These are phyloP conservation scores for Mrakia blollopis DNA, from an alignment of 768 basidiomycete species.

Conservation along the genomic window DNA sequence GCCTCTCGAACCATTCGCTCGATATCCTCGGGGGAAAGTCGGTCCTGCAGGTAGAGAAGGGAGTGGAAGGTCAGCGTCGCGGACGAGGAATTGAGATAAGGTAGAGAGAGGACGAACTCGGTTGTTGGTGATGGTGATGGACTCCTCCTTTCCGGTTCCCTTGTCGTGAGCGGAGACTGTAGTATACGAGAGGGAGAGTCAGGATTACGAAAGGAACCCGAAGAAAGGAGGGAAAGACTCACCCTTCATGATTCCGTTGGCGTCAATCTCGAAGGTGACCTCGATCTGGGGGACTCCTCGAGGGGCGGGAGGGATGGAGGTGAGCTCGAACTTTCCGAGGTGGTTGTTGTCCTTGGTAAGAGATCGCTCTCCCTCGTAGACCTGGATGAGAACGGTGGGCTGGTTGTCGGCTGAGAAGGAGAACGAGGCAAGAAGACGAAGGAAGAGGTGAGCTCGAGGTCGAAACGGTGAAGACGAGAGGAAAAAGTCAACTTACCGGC, in stretches of 20 bases:
- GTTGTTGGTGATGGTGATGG: slow-evolving; percentile 74
- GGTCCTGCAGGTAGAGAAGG: slow-evolving; percentile 59
- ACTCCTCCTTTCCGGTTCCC: slow-evolving; percentile 50
- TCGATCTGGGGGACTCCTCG: slow-evolving; percentile 71
- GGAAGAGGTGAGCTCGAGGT: background rate
- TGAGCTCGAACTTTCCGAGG: slow-evolving; percentile 72
- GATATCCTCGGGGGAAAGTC: slow-evolving; percentile 95
- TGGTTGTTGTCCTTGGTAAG: slow-evolving; percentile 98
- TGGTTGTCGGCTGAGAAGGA: slow-evolving; percentile 43
- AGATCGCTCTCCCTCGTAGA: slow-evolving; percentile 94
- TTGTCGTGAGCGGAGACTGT: slow-evolving; percentile 74
- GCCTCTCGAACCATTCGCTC: slow-evolving; percentile 94
- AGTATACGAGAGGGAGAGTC: background rate
- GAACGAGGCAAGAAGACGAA: background rate
- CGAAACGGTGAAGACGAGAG: slow-evolving; percentile 36
- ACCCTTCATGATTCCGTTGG: slow-evolving; percentile 86
- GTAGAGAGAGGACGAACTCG: background rate
- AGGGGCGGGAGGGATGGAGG: slow-evolving; percentile 36
- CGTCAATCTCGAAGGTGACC: slow-evolving; percentile 94
- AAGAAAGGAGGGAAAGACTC: background rate
- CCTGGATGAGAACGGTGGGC: slow-evolving; percentile 93
- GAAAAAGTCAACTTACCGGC: slow-evolving; percentile 59
- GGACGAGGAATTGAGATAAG: background rate
- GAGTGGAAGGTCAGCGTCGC: background rate
- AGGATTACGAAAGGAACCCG: background rate